Evolutionary conservation across 176 grass and related monocot species (phyloP).

Genomic region (Ampelocalamus luodianensis): DNA sequence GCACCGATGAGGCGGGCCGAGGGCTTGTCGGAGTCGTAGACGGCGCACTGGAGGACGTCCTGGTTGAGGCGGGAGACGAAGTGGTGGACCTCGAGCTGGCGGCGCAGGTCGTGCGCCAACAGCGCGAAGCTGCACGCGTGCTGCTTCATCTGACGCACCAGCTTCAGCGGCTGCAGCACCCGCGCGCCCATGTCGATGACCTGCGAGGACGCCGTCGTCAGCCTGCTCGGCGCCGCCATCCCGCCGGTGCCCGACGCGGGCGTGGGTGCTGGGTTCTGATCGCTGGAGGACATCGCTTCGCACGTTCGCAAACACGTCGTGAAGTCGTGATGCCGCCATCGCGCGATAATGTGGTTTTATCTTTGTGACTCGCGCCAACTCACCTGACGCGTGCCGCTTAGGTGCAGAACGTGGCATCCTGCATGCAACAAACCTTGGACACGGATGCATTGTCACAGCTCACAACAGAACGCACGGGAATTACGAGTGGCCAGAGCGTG

Average conservation of each 20-base stretch:
- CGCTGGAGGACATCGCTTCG: conserved; percentile 64
- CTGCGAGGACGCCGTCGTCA: conserved; percentile 48
- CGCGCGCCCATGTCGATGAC: conserved; percentile 58
- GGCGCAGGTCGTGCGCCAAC: conserved; percentile 65
- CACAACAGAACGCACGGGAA: conserved; percentile 10
- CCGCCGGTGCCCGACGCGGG: not conserved
- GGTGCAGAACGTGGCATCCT: conserved; percentile 50
- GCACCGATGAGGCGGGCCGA: conserved; percentile 71
- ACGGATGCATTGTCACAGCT: not conserved
- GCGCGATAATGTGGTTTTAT: conserved; percentile 9
- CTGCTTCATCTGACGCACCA: conserved; percentile 81
- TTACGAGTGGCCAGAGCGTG: not conserved
- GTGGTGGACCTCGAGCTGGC: conserved; percentile 84
- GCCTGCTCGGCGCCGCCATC: conserved; percentile 38
- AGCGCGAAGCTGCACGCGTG: conserved; percentile 86
- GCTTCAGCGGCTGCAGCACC: conserved; percentile 65
- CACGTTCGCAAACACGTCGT: not conserved
- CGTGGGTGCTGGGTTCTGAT: conserved; percentile 42
- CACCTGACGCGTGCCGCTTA: conserved; percentile 33
- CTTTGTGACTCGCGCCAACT: not conserved
- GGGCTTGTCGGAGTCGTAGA: conserved; percentile 73
- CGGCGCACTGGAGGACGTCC: conserved; percentile 90
- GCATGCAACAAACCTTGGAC: conserved; percentile 21
- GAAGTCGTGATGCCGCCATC: too few species aligned
- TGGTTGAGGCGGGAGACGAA: conserved; percentile 73